These are phyloP conservation scores for Fusarium nurragi DNA, from an alignment of 2,329 filamentous ascomycete species.

Conservation along the genomic window DNA sequence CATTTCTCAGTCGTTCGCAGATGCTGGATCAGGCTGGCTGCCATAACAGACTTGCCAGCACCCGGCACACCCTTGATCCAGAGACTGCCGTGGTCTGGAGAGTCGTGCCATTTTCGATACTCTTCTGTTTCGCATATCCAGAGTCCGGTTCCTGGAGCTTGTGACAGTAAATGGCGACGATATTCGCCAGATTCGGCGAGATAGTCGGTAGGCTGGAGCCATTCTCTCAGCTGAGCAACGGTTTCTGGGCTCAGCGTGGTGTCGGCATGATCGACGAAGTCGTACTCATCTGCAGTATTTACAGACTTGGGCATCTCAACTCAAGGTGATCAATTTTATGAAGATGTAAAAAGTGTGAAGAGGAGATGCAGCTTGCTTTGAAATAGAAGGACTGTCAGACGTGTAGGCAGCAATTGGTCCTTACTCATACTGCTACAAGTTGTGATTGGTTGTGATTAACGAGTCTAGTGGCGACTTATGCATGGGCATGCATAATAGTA, in stretches of 20 bases:
- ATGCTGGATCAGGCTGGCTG: constrained; percentile 38
- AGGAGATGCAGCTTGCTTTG: neutral
- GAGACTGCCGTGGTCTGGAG: constrained; percentile 36
- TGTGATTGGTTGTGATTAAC: neutral
- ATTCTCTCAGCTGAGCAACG: constrained; percentile 33
- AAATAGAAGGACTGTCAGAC: neutral
- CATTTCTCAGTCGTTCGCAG: constrained; percentile 26
- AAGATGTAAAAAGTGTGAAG: neutral
- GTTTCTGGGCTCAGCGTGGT: constrained; percentile 17
- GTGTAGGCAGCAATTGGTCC: neutral
- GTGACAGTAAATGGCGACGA: constrained; percentile 38
- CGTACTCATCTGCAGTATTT: constrained; percentile 34
- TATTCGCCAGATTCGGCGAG: constrained; percentile 42
- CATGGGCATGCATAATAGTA: no score
- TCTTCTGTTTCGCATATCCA: constrained; percentile 42
- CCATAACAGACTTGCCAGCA: constrained; percentile 42
- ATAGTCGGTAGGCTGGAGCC: constrained; percentile 46
- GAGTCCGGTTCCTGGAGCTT: constrained; percentile 40
- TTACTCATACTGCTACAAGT: neutral
- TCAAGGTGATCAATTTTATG: neutral
- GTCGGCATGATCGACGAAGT: constrained; percentile 31
- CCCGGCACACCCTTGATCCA: constrained; percentile 44
- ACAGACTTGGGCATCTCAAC: constrained; percentile 24
- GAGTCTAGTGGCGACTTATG: neutral
- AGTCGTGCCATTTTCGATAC: constrained; percentile 39